phyloP scores from a whole-genome alignment of 192 early-diverging fungal genomes.

The Neocallimastix lanati region DNA sequence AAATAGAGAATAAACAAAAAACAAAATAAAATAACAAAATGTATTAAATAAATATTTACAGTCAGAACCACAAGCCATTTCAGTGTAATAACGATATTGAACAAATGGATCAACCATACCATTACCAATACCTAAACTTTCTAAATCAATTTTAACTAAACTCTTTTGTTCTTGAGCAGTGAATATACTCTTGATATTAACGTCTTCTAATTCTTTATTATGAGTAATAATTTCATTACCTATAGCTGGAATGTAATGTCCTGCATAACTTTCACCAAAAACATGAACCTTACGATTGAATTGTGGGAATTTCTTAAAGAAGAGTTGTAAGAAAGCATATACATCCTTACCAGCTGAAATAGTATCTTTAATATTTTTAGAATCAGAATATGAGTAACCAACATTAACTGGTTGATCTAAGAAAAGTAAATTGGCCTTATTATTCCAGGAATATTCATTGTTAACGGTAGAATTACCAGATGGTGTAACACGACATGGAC shows the following conservation, averaged over 20 bases:
- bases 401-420: constrained; percentile 40
- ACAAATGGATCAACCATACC: constrained; percentile 72
- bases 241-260: constrained; percentile 88
- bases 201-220: constrained; percentile 38
- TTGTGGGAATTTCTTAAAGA: constrained; percentile 70
- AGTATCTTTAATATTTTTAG: constrained; percentile 45
- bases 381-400: background rate
- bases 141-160: constrained; percentile 45
- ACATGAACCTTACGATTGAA: constrained; percentile 66
- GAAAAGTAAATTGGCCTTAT: constrained; percentile 51
- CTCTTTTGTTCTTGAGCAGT: constrained; percentile 10
- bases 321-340: constrained; percentile 82
- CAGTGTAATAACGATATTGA: constrained; percentile 75
- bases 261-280: constrained; percentile 71
- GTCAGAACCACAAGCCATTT: constrained; percentile 6
- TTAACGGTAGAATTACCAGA: constrained; percentile 38
- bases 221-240: constrained; percentile 57
- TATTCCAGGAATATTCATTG: constrained; percentile 80
- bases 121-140: constrained; percentile 73
- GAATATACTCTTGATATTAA: background rate
- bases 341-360: constrained; percentile 66
- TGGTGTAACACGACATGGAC: constrained; percentile 44
- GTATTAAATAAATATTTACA: constrained; percentile 21
- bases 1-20: too few relatives aligned
- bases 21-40: constrained; percentile 1